Evolutionary conservation across 371 early-diverging fungal genomes (phyloP), one percentile per base, ranked within the genome.

Genomic region (Phascolomyces articulosus): DNA sequence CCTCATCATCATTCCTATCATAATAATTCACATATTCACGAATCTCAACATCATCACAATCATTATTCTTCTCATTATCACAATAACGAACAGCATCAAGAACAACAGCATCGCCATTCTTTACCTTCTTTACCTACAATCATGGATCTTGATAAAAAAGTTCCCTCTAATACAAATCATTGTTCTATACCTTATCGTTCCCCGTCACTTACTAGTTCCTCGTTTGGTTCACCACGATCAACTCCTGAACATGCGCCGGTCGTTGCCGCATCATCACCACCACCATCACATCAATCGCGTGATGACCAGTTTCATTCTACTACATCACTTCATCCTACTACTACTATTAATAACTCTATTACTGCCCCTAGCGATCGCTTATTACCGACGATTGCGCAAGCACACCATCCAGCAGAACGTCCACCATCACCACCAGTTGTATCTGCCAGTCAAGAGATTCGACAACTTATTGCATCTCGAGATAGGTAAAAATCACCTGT

Each of bases 201-300:
- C n/a, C 60, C 60, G 10, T 41, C 60, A 29, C 28, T 59, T 18
- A 59, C 60, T 11, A 59, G 44, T 20, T 59, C 60, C 1, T 59
- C 60, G 10, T 47, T 59, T 40, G 60, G 60, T 18, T 59, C 60
- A 8, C 60, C 60, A 20, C 40, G 47, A 29, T 59, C 60, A 24
- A 41, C 27, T 3, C 60, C 60, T 18, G 60, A 59, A 59, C 60
- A 38, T 26, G 60, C 24, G 26, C 51, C 23, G 21, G 51, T 24
- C 51, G 26, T 23, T 51, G 51, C 51, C 51, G 7, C 51, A 18
- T 51, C 24, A 51, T 8, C 51, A 23, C 11, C 24, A 24, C 51
- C 7, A n/a, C 44, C 34, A 34, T 34, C 4, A 44, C 44, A 44
- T n/a, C 44, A 15, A 18, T 44, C 16, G 51, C 51, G 51, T 1